Evolutionary conservation across 176 grass and related monocot species (phyloP).

Genomic region (Otatea glauca): DNA sequence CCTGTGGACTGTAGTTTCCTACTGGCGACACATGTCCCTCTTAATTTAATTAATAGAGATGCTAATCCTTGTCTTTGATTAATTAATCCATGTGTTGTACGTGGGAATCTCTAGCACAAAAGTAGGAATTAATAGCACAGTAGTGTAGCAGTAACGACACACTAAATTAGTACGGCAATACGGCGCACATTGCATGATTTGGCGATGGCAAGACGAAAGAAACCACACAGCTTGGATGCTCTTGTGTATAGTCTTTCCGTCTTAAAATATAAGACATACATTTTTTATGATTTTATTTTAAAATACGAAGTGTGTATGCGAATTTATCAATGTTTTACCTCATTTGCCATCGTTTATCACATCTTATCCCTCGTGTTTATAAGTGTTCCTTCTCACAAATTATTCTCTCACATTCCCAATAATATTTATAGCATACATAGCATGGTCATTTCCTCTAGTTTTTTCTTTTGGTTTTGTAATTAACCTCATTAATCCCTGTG

Average conservation of each 20-base stretch:
- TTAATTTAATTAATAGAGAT: not conserved
- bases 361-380: no score
- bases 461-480: no score
- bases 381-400: no score
- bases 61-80: not conserved
- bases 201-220: not conserved
- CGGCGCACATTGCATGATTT: not conserved
- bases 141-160: not conserved
- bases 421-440: not conserved
- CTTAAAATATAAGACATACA: not conserved
- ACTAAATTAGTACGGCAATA: not conserved
- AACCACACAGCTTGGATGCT: not conserved
- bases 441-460: no score
- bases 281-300: not conserved
- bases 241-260: no score
- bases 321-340: not conserved
- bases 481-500: no score
- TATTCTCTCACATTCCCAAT: no score
- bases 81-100: not conserved
- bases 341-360: no score
- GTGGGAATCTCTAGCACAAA: not conserved
- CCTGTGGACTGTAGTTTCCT: no score
- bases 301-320: not conserved
- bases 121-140: no score
- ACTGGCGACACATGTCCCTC: not conserved